These are phyloP conservation scores for Yarrowia sp. DNA, from an alignment of 805 yeast species.

Conservation along the genomic window DNA sequence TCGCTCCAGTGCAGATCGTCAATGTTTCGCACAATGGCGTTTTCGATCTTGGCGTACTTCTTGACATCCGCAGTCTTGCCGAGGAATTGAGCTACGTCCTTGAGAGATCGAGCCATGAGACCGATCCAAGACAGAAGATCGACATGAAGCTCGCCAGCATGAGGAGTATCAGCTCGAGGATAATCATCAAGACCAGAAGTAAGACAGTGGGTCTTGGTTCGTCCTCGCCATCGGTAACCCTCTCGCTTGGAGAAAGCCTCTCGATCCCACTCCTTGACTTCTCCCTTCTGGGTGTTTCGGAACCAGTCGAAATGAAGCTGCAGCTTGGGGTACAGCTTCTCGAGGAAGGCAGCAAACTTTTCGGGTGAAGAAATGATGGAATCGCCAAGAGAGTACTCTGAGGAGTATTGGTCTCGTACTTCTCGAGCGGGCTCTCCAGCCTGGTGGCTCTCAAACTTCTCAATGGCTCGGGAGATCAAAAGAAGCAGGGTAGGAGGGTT, in stretches of 20 bases:
- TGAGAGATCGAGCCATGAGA: slow-evolving; percentile 81
- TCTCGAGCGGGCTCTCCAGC: not conserved
- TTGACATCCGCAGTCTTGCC: slow-evolving; percentile 57
- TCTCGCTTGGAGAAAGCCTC: slow-evolving; percentile 51
- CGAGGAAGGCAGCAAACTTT: slow-evolving; percentile 33
- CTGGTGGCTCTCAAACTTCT: slow-evolving; percentile 37
- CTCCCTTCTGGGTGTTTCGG: slow-evolving; percentile 75
- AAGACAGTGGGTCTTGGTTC: slow-evolving; percentile 78
- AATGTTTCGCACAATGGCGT: slow-evolving; percentile 59
- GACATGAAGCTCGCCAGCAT: slow-evolving; percentile 84
- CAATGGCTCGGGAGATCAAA: slow-evolving; percentile 48
- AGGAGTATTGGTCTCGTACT: not conserved
- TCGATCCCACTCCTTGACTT: slow-evolving; percentile 67
- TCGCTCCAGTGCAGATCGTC: slow-evolving; percentile 80
- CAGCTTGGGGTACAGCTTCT: slow-evolving; percentile 70
- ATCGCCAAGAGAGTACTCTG: not conserved
- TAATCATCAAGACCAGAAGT: slow-evolving; percentile 96
- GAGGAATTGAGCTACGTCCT: slow-evolving; percentile 62
- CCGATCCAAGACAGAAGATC: slow-evolving; percentile 93
- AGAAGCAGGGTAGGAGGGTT: slow-evolving; percentile 94
- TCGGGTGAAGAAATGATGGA: slow-evolving; percentile 11
- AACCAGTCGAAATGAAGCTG: slow-evolving; percentile 82
- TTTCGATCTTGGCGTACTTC: slow-evolving; percentile 53
- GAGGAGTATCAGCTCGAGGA: slow-evolving; percentile 80
- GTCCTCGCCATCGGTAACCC: slow-evolving; percentile 90